Evolutionary conservation across 202 grass and related monocot genomes (phyloP), one percentile per base, ranked within the genome.

Genomic region (Schoenoplectus tabernaemontani): DNA sequence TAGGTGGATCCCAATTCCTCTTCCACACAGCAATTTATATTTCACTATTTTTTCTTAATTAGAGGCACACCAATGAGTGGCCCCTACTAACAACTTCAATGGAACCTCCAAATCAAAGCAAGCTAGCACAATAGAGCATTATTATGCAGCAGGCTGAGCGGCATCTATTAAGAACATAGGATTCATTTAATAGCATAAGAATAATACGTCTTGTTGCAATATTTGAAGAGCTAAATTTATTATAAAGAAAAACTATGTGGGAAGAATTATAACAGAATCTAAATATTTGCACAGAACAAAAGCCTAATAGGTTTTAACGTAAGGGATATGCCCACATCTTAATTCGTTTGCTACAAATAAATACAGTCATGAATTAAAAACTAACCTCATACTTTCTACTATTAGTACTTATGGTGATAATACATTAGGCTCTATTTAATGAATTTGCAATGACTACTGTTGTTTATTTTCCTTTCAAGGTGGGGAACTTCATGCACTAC

Each of bases 401-500:
- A 51, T 5, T 26, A 53, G 13, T 34, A 32, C 39, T 73, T 33
- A 4, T 53, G 7, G 2, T n/a, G 33, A 73, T 34, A 73, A 73
- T 11, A 47, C 22, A 20, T 10, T 0, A 15, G 11, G 11, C 3
- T 44, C 11, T 70, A 38, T 60, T 60, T 7, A 71, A 47, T 41
- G 26, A 5, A 48, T 33, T 51, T 30, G 22, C 77, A 80, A 65
- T 64, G 15, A 64, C 8, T 9, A 60, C 13, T 80, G 16, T 53
- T 74, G 11, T 64, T 80, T 43, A 1, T 33, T n/a, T 62, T 43
- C 34, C 7, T 20, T 17, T 73, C 64, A 83, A 98, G 95, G 89
- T 98, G 57, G 95, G 95, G 57, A 98, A 95, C 86, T 95, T 98
- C 89, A 92, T 98, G 95, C 95, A 98, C 91, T 98, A 98, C 91